Evolutionary conservation across 1,284 basidiomycete genomes (phyloP), one percentile per base, ranked within the genome.

Genomic region (Pseudozyma hubeiensis): DNA sequence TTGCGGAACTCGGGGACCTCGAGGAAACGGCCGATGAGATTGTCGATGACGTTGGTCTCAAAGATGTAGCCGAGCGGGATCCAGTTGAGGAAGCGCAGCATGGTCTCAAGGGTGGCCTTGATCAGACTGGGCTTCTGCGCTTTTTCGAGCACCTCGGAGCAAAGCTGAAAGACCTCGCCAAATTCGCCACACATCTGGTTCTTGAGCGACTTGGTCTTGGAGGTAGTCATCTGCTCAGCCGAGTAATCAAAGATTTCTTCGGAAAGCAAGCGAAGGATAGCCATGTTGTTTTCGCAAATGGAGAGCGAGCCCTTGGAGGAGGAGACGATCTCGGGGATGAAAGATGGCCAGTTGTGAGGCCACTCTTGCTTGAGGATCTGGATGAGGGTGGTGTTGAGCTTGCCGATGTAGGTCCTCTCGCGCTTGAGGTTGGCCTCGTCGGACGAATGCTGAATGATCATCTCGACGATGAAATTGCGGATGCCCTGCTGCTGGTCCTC

Each of bases 181-280:
- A 84, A 84, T 53, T 84, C 82, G 52, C 80, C 80, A 59, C 81
- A 83, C 74, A 84, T 83, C 69, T 84, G 82, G 84, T 97, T 95
- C 88, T 99, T 99, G 71, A 99, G 87, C 75, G 93, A 92, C 86
- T 97, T 97, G 69, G 94, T 97, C 88, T 98, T 99, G 16, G 92
- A 92, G 85, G 97, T 94, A 0, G 96, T 98, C 94, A 99, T 94
- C 86, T 97, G 93, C 83, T 99, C 97, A 2, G 96, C 94, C 5
- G 95, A 98, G 86, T 92, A 99, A 86, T 99, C 97, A 83, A 99
- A 99, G 73, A 99, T 94, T 85, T 99, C 97, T 84, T 99, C 97
- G 0, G 94, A 97, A 16, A 99, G 88, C n/a, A 99, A 88, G 84
- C 94, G 93, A 75, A 99, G 88, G 84, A 99, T 99, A 85, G 94